Base-by-base conservation (phyloP, 192 early-diverging fungal genomes). In the Gonapodya prolifera region DNA sequence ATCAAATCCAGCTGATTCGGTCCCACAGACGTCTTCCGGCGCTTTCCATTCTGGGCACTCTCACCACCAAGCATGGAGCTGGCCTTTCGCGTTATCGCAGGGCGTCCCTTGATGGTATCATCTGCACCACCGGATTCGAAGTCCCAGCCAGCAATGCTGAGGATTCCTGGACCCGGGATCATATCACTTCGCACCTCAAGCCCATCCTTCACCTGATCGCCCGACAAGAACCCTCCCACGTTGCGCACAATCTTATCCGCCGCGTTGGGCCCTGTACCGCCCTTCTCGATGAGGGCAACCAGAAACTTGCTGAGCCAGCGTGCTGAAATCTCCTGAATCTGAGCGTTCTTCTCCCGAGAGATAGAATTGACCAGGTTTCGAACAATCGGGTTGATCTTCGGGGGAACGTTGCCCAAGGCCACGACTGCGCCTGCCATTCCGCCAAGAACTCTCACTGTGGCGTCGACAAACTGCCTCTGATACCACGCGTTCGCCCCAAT, bases 211-310 rank as follows among this genome's bases (percentile, higher is more conserved):
- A 61, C 45, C 8, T 8, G 89, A 77, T 99, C 96, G 1, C 90
- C 88, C 77, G 96, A 98, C 23, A 94, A 85, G 74, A 94, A 92
- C 0, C 89, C 89, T 23, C 90, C 90, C 75, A 98, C 76, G 79
- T 99, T 99, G 36, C 91, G 92, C 71, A 96, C 82, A 35, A 99
- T 87, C 80, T 98, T 96, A 36, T 96, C 96, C 1, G 86, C 91
- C 0, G 93, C 89, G 32, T 80, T 85, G 0, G 83, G 16, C 8
- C 32, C 30, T 13, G 13, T 80, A 30, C 30, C 30, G 75, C 35
- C 76, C 34, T 29, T 76, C 73, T 33, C 31, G 18, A 30, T 69
- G 34, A 69, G 79, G 77, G 77, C 84, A 83, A 33, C 82, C 76
- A 16, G 80, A 82, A 35, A 80, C 78, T 75, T 89, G 69, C 1